These are phyloP conservation scores for Diversispora epigaea DNA, from an alignment of 192 early-diverging fungal genomes.

Conservation along the genomic window DNA sequence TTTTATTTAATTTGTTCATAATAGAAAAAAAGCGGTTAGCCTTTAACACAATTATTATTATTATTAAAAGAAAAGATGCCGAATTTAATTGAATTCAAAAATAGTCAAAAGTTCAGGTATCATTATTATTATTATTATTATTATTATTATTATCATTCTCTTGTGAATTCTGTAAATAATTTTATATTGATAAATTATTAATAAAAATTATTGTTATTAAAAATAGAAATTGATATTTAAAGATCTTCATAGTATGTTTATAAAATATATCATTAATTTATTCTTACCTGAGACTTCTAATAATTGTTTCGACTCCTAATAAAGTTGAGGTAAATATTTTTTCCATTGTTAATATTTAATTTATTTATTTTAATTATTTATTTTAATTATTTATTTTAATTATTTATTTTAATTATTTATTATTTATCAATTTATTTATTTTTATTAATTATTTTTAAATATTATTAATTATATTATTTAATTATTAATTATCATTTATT, in stretches of 20 bases:
- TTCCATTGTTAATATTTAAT: neutral
- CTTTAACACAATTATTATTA: neutral
- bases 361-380: too few relatives aligned
- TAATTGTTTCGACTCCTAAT: slow-evolving; percentile 49
- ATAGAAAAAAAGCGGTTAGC: neutral
- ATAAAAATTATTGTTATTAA: neutral
- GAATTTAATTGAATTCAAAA: neutral
- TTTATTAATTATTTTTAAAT: too few relatives aligned
- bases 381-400: too few relatives aligned
- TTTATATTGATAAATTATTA: neutral
- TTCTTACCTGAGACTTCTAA: slow-evolving; percentile 51
- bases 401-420: too few relatives aligned
- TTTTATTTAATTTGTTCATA: neutral
- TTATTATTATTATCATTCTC: neutral
- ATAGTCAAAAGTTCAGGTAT: too few relatives aligned
- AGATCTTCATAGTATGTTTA: slow-evolving; percentile 47
- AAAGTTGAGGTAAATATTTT: slow-evolving; percentile 43
- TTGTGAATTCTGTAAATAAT: neutral
- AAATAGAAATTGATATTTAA: slow-evolving; percentile 44
- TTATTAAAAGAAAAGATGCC: neutral
- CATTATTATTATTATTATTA: neutral
- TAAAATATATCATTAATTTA: slow-evolving; percentile 53
- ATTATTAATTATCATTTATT: too few relatives aligned
- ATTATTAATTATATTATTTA: too few relatives aligned
- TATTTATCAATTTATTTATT: too few relatives aligned